These are phyloP conservation scores for Tulasnella sp. DNA, from an alignment of 768 basidiomycete genomes.

Conservation along the genomic window DNA sequence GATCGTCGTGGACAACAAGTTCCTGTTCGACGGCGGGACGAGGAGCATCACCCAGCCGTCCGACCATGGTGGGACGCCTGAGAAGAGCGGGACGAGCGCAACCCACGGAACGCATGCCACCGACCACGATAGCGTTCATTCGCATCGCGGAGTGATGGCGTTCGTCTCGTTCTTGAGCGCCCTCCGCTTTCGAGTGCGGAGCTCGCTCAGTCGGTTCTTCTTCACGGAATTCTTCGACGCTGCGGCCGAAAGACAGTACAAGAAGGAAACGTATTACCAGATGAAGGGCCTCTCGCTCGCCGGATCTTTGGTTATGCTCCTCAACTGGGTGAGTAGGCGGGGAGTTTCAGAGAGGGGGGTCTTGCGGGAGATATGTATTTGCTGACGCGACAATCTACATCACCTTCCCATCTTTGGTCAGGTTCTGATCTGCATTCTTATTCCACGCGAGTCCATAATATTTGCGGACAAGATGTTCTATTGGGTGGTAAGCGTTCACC, in stretches of 20 bases:
- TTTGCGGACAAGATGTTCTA: constrained; percentile 34
- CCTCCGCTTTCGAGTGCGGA: no score
- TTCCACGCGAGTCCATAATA: constrained; percentile 31
- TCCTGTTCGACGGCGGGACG: not conserved
- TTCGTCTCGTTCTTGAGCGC: no score
- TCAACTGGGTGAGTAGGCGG: constrained; percentile 35
- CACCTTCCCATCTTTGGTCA: not conserved
- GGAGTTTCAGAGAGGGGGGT: no score
- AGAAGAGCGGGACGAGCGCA: not conserved
- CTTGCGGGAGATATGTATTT: no score
- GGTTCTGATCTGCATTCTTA: constrained; percentile 34
- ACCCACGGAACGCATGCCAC: not conserved
- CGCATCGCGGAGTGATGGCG: not conserved
- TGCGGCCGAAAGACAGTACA: constrained; percentile 29
- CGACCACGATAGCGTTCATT: not conserved
- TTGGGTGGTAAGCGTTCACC: constrained; percentile 34
- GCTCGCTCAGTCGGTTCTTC: constrained; percentile 22
- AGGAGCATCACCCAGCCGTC: constrained; percentile 22
- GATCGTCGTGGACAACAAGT: constrained; percentile 36
- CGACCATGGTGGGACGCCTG: not conserved
- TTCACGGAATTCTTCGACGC: constrained; percentile 23
- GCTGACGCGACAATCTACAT: no score
- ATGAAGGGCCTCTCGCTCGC: constrained; percentile 12
- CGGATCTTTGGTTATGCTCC: constrained; percentile 23
- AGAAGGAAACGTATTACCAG: constrained; percentile 23